A percentile compares a stretch with the other conserved stretches of the same genome.
Conservation (phyloP, 1,284 basidiomycete species). For the Sphaerobolus stellatus region DNA sequence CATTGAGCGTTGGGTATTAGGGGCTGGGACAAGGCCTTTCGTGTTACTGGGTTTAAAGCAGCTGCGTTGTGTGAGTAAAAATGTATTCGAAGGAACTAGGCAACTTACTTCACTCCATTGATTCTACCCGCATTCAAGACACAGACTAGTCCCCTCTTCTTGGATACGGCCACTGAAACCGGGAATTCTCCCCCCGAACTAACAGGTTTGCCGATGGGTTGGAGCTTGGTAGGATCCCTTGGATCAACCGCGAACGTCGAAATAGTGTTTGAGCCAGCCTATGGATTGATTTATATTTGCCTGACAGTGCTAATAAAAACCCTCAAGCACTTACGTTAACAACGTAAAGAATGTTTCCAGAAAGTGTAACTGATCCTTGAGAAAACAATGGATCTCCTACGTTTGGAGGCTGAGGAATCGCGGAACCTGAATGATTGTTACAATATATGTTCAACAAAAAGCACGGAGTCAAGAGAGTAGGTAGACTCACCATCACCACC, state of each 20-base stretch:
- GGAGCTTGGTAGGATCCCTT: conserved; percentile 38
- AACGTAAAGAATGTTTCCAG: conserved; percentile 40
- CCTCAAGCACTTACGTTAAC: conserved; percentile 38
- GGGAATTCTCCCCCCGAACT: conserved; percentile 50
- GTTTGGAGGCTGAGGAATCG: conserved; percentile 5
- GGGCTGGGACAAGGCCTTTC: conserved; percentile 38
- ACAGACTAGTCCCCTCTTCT: conserved; percentile 30
- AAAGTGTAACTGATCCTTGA: conserved; percentile 45
- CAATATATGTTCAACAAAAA: too few relatives aligned
- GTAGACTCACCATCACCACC: conserved; percentile 40
- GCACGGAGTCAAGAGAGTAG: too few relatives aligned
- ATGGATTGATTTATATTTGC: conserved; percentile 6
- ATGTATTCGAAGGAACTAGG: background rate
- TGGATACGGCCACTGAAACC: conserved; percentile 43
- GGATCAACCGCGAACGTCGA: conserved; percentile 46
- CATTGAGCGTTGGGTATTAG: conserved; percentile 42
- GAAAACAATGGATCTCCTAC: conserved; percentile 47
- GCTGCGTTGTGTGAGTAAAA: conserved; percentile 22
- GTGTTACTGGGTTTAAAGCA: conserved; percentile 45
- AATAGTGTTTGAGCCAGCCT: conserved; percentile 50
- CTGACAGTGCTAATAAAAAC: background rate
- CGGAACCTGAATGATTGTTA: background rate
- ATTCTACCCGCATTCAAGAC: conserved; percentile 47
- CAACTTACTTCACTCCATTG: conserved; percentile 44
- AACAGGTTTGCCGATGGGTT: conserved; percentile 41